Evolutionary conservation across 306 rosid genomes (phyloP).

Genomic region (Cicer yamashitae): DNA sequence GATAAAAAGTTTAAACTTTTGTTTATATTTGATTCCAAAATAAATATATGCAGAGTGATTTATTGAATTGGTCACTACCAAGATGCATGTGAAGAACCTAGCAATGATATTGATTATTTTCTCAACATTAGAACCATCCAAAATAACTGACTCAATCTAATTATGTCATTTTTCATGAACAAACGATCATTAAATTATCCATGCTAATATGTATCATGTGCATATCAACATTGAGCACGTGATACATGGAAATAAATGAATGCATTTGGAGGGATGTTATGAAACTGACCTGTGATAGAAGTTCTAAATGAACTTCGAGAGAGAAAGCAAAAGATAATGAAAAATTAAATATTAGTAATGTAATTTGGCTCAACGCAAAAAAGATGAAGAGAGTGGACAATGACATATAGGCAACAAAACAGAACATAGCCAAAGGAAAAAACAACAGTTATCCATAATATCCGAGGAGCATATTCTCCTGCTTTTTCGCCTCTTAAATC

Average conservation of each 20-base stretch:
- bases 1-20: no score
- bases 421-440: not conserved
- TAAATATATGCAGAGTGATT: not conserved
- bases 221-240: not conserved
- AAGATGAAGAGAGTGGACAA: not conserved
- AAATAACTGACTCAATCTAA: no score
- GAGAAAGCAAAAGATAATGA: conserved; percentile 7
- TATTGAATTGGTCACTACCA: not conserved
- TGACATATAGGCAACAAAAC: conserved; percentile 41
- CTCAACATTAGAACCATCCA: no score
- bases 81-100: no score
- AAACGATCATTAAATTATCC: not conserved
- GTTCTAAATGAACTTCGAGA: not conserved
- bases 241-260: no score
- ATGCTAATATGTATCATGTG: not conserved
- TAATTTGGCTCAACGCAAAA: not conserved
- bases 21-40: no score
- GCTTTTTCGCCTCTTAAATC: not conserved
- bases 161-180: not conserved
- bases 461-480: conserved; percentile 44
- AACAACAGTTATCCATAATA: conserved; percentile 17
- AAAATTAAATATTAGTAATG: not conserved
- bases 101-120: no score
- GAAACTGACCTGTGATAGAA: conserved; percentile 45
- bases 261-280: not conserved